Evolutionary conservation across 2,329 filamentous ascomycete species (phyloP).

Genomic region (Aspergillus proliferans): DNA sequence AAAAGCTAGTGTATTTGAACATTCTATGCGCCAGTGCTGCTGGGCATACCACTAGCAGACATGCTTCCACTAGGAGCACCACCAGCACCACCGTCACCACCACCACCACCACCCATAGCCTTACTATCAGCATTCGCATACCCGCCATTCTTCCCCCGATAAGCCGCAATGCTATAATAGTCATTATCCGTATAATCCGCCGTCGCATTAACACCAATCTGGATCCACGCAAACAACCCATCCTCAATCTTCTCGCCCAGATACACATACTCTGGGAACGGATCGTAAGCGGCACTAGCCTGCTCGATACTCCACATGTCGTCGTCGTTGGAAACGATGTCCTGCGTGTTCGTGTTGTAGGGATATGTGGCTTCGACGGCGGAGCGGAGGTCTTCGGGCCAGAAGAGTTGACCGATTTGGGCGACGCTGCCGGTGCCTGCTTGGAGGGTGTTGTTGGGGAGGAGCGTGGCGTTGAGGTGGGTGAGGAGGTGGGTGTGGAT

Average conservation of each 20-base stretch:
- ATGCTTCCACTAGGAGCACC: not conserved
- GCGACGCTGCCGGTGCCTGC: slow-evolving; percentile 38
- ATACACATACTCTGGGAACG: slow-evolving; percentile 50
- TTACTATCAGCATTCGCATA: slow-evolving; percentile 14
- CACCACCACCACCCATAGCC: slow-evolving; percentile 9
- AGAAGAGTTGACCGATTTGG: slow-evolving; percentile 48
- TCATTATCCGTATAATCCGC: slow-evolving; percentile 23
- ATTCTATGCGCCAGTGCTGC: not conserved
- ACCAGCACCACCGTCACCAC: not conserved
- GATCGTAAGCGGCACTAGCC: slow-evolving; percentile 43
- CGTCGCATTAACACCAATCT: slow-evolving; percentile 42
- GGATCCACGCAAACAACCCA: slow-evolving; percentile 46
- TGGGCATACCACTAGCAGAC: not conserved
- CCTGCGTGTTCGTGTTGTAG: slow-evolving; percentile 23
- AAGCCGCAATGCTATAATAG: slow-evolving; percentile 19
- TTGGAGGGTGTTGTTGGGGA: slow-evolving; percentile 42
- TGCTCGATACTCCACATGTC: slow-evolving; percentile 38
- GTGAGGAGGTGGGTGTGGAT: slow-evolving; percentile 47
- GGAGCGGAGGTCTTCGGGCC: slow-evolving; percentile 42
- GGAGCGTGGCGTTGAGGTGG: slow-evolving; percentile 32
- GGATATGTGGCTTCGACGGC: slow-evolving; percentile 40
- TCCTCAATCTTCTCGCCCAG: slow-evolving; percentile 45
- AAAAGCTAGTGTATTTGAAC: too few relatives aligned
- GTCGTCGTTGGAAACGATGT: slow-evolving; percentile 37
- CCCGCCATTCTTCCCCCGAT: slow-evolving; percentile 17